These are phyloP conservation scores for Melampsora allii-populina DNA, from an alignment of 1,284 basidiomycete species.

Conservation along the genomic window DNA sequence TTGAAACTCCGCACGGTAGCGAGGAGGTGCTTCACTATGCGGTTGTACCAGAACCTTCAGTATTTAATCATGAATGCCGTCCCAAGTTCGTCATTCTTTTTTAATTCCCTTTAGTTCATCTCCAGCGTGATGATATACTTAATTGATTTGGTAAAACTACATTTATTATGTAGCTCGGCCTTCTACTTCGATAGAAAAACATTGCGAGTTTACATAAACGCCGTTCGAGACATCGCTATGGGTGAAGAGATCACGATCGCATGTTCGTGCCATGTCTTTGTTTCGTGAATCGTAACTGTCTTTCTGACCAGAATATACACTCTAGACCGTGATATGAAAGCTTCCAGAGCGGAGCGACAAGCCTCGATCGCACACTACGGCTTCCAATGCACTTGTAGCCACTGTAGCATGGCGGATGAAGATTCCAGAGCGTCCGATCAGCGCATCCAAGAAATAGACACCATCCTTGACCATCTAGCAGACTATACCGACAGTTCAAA, in stretches of 20 bases:
- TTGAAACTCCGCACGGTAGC: neutral
- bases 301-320: neutral
- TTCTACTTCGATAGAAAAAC: neutral
- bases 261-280: neutral
- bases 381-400: slow-evolving; percentile 9
- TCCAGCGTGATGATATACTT: too few relatives aligned
- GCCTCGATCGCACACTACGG: neutral
- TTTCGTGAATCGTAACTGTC: neutral
- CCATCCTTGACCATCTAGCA: neutral
- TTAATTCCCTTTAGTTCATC: neutral
- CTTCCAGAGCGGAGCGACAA: neutral
- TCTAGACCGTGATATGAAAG: neutral
- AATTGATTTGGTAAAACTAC: neutral
- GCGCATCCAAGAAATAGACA: neutral
- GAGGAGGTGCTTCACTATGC: neutral
- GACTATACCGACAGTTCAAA: neutral
- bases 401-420: slow-evolving; percentile 17
- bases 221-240: neutral
- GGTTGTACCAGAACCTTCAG: neutral
- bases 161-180: neutral
- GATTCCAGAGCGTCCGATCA: slow-evolving; percentile 15
- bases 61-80: neutral
- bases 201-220: neutral
- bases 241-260: neutral
- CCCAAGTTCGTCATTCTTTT: neutral